Percentiles rank a stretch among this genome's conserved stretches.
These are phyloP conservation scores for Sindora glabra DNA, from an alignment of 306 rosid species.

Conservation along the genomic window DNA sequence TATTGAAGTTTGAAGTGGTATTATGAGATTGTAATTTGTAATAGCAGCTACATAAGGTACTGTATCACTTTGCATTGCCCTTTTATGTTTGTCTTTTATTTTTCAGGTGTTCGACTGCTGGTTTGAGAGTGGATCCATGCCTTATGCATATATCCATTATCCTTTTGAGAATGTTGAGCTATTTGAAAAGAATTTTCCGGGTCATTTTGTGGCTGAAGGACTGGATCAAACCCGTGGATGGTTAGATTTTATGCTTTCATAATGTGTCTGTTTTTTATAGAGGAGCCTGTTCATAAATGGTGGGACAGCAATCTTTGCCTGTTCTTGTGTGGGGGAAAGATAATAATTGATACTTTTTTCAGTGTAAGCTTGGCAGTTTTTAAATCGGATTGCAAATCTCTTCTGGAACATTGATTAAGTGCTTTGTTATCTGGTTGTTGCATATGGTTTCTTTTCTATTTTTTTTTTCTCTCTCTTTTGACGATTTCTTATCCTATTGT, in stretches of 20 bases:
- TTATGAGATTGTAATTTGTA: not conserved
- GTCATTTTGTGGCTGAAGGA: conserved; percentile 97
- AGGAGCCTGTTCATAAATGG: not conserved
- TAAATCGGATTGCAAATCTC: no score
- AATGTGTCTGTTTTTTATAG: not conserved
- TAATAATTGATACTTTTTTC: no score
- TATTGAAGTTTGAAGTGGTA: not conserved
- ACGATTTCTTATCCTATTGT: no score
- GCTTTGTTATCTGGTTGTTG: no score
- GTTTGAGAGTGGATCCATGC: conserved; percentile 99
- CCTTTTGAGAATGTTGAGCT: conserved; percentile 82
- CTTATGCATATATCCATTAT: conserved; percentile 93
- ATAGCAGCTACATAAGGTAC: not conserved
- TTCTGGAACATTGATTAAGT: no score
- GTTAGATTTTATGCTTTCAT: conserved; percentile 38
- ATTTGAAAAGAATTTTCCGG: conserved; percentile 89
- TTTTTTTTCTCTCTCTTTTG: no score
- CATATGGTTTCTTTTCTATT: no score
- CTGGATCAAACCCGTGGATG: conserved; percentile 98
- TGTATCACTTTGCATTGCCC: not conserved
- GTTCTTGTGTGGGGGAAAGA: no score
- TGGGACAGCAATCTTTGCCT: no score
- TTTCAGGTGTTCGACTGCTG: conserved; percentile 97
- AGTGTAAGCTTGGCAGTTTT: no score
- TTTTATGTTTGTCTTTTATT: conserved; percentile 10